Evolutionary conservation across 305 asterid genomes (phyloP), one percentile per base, ranked within the genome.

Genomic region (Nicotiana rustica): DNA sequence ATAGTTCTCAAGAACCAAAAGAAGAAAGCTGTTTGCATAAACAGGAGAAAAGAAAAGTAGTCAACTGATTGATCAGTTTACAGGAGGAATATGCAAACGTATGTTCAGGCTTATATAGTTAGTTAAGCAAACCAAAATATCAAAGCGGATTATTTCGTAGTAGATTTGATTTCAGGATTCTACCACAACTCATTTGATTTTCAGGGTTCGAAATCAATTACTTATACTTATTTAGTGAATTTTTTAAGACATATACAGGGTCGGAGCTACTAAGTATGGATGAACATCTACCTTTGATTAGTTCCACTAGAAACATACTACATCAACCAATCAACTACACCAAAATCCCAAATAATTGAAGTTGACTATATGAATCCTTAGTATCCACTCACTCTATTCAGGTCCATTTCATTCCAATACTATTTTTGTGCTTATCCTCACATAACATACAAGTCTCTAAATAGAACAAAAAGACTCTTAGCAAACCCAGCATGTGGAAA

Each of bases 1-100:
- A 83, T 96, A 96, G 91, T 96, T 96, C 89, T 96, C 99, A 68
- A 96, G 97, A 86, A 94, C 95, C 88, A 96, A 89, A 87, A 96
- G 93, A 67, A 96, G 85, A 87, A 96, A 94, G 89, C 98, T 96
- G 94, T 83, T 67, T 70, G 81, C 57, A 78, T 71, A 86, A 85
- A 35, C 78, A 85, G 76, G 18, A 83, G 84, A 44, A 88, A 82
- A 21, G 6, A 55, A 59, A 66, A 78, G 82, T 65, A 67, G 81
- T 84, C 64, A 85, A 82, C 41, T 41, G 59, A 86, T 62, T 5
- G 77, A 67, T 52, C 44, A 75, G 8, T 15, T 75, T 25, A 75
- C 13, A 25, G 8, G 17, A 36, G 44, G 15, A 52, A 1, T 2
- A 29, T 29, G 65, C 65, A 75, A 75, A 29, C 17, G 14, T 52